These are phyloP conservation scores for Rosa hybrid DNA, from an alignment of 331 rosid genomes.

Conservation along the genomic window DNA sequence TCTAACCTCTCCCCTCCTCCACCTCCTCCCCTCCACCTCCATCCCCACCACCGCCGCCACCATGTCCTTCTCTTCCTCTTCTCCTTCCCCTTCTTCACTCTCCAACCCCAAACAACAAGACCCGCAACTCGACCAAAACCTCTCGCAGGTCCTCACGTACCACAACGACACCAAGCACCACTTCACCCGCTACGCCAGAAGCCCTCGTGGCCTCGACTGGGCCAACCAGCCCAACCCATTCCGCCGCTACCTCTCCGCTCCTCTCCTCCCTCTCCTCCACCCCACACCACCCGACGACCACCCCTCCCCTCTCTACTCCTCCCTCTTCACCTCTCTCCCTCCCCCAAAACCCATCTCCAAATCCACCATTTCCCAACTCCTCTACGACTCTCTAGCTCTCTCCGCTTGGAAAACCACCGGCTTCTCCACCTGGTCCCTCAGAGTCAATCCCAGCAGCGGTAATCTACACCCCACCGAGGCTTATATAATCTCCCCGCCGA, in stretches of 20 bases:
- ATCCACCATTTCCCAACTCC: slow-evolving; percentile 67
- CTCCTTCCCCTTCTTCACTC: slow-evolving; percentile 37
- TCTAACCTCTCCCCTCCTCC: slow-evolving; percentile 23
- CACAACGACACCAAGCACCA: slow-evolving; percentile 82
- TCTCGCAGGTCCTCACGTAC: slow-evolving; percentile 60
- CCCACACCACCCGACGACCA: slow-evolving; percentile 8
- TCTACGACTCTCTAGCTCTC: slow-evolving; percentile 78
- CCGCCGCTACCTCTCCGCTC: slow-evolving; percentile 69
- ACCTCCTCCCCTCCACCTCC: slow-evolving; percentile 25
- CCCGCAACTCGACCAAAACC: slow-evolving; percentile 41
- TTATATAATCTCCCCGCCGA: slow-evolving; percentile 59
- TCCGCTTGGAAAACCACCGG: slow-evolving; percentile 85
- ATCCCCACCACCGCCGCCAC: not conserved
- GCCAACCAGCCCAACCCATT: slow-evolving; percentile 98
- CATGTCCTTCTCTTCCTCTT: slow-evolving; percentile 51
- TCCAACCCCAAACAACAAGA: slow-evolving; percentile 23
- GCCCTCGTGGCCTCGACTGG: slow-evolving; percentile 94
- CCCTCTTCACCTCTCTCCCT: slow-evolving; percentile 66
- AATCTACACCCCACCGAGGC: slow-evolving; percentile 94
- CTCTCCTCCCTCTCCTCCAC: slow-evolving; percentile 67
- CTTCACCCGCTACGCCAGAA: slow-evolving; percentile 68
- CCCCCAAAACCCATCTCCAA: slow-evolving; percentile 68
- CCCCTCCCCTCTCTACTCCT: slow-evolving; percentile 52
- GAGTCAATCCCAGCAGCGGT: slow-evolving; percentile 94
- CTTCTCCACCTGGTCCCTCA: slow-evolving; percentile 77